Conservation (phyloP, 345 rosid species). For the Stellera chamaejasme region DNA sequence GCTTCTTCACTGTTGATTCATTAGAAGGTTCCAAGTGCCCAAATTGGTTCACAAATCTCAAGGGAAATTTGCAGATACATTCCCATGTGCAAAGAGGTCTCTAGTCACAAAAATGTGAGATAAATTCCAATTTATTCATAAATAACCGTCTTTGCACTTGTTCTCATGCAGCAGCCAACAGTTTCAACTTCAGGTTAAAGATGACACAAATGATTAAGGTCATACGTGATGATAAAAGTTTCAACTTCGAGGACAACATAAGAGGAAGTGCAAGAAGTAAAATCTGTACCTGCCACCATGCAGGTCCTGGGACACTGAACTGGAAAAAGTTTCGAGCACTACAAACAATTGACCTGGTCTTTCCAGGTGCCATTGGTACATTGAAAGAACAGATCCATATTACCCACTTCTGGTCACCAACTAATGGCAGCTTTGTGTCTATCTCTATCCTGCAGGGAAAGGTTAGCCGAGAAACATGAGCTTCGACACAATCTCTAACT, state of each 20-base stretch:
- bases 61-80: no score
- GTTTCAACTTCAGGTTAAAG: no score
- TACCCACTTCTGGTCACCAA: constrained; percentile 80
- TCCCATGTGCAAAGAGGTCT: no score
- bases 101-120: no score
- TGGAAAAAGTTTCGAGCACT: constrained; percentile 97
- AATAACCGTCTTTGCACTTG: no score
- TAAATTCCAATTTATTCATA: no score
- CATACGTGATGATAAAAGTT: no score
- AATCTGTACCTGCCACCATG: constrained; percentile 89
- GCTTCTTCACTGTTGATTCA: no score
- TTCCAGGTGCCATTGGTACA: constrained; percentile 96
- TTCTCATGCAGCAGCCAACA: no score
- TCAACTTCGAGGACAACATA: not conserved
- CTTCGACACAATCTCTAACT: not conserved
- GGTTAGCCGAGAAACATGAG: constrained; percentile 1
- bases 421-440: constrained; percentile 73
- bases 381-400: constrained; percentile 98
- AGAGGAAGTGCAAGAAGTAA: not conserved
- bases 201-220: no score
- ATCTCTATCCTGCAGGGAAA: constrained; percentile 60
- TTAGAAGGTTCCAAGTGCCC: no score
- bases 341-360: constrained; percentile 91
- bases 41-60: no score
- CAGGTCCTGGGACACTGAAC: constrained; percentile 81